phyloP scores from a whole-genome alignment of 2,329 filamentous ascomycete species.

The Penicillium sp. region DNA sequence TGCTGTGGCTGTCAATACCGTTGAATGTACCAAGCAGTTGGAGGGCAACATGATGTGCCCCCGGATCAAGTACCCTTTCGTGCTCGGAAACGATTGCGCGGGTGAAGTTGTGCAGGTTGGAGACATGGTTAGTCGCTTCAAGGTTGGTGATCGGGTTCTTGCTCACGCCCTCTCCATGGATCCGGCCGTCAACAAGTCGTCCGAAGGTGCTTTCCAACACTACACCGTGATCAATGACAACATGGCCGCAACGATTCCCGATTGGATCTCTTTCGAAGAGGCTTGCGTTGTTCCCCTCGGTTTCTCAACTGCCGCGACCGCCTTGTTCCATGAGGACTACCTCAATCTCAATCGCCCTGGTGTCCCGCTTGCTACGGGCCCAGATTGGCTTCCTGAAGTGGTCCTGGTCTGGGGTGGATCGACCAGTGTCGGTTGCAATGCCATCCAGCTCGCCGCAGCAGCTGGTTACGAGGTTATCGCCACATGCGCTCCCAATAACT shows the following conservation, averaged over 20 bases:
- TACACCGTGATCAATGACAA: conserved; percentile 26
- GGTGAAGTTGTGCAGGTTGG: conserved; percentile 15
- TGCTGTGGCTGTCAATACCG: not conserved
- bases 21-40: conserved; percentile 6
- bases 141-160: conserved; percentile 29
- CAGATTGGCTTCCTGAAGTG: not conserved
- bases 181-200: conserved; percentile 3
- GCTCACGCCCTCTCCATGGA: conserved; percentile 20
- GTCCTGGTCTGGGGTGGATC: conserved; percentile 21
- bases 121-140: conserved; percentile 10
- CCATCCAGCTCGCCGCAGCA: conserved; percentile 11
- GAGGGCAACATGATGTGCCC: not conserved
- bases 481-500: not conserved
- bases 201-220: conserved; percentile 31
- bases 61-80: conserved; percentile 12
- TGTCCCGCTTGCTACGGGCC: not conserved
- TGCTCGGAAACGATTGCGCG: conserved; percentile 19
- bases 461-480: conserved; percentile 10
- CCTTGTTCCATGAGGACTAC: conserved; percentile 28
- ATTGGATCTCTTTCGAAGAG: conserved; percentile 25
- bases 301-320: conserved; percentile 30
- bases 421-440: conserved; percentile 13
- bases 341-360: conserved; percentile 19
- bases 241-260: conserved; percentile 26
- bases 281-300: conserved; percentile 33